Base-by-base conservation (phyloP, 345 rosid species). In the Raphanus sativus region DNA sequence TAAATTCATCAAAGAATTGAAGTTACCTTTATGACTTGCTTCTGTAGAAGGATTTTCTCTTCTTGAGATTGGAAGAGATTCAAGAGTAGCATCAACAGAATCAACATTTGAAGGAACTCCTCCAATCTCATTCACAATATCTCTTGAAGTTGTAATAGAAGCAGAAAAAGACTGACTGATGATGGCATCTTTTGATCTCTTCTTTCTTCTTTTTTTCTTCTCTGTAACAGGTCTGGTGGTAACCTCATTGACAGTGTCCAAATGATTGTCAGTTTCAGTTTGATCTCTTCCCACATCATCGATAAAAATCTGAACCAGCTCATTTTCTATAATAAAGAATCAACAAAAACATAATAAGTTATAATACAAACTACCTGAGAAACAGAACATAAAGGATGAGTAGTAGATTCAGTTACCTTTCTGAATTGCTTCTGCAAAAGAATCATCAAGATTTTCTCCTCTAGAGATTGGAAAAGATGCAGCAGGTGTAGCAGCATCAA, bases 71-170 rank as follows among this genome's bases (percentile, higher is more conserved):
- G 50, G 6, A 42, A 42, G 0, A 42, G 33, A 21, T 29, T 74
- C 78, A 66, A 66, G 16, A 29, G 26, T 25, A 66, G 72, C 59
- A 75, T 56, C 29, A 65, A 65, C 70, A 21, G 1, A 33, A n/a
- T 69, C 34, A 4, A 62, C 25, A 30, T 50, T 34, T 62, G 7
- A 71, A 63, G 66, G 15, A 64, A 38, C 66, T 54, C 56, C 65
- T 10, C 62, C 61, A 16, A 3, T 64, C 33, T 50, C 64, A 62
- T 62, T 69, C 26, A 26, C 8, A 36, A 52, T 12, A 26, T 32
- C 63, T 25, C 2, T 54, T 62, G 69, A 11, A 6, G 62, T 16
- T 21, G 21, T 21, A 21, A 21, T 21, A 21, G 21, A 21, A 12
- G 45, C 6, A 17, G 28, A 7, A 64, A 21, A 8, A 64, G 67